Percentiles rank a stretch among this genome's conserved stretches.
Conservation (phyloP, 73 alveolate species). For the Paramecium sexaurelia region DNA sequence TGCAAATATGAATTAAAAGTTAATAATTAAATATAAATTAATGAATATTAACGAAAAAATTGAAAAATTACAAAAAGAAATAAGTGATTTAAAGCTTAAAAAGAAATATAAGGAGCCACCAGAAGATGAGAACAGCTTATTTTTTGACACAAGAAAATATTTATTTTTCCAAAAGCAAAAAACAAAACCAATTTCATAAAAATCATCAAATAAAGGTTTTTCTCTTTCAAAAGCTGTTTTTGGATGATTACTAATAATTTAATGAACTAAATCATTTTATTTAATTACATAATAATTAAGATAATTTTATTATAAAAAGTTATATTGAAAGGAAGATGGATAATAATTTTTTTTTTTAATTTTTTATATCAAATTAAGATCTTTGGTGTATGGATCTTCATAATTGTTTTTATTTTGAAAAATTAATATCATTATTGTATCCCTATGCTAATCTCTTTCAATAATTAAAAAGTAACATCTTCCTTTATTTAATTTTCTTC, state of each 20-base stretch:
- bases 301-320: no score
- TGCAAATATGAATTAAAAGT: not conserved
- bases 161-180: not conserved
- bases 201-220: not conserved
- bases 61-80: slow-evolving; percentile 31
- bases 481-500: not conserved
- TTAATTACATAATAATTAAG: no score
- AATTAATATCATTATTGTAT: not conserved
- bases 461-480: not conserved
- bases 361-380: slow-evolving; percentile 36
- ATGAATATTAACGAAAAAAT: slow-evolving; percentile 51
- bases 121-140: not conserved
- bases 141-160: not conserved
- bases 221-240: slow-evolving; percentile 40
- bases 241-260: not conserved
- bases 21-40: not conserved
- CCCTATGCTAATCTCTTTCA: not conserved
- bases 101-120: slow-evolving; percentile 11
- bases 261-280: not conserved
- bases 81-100: not conserved
- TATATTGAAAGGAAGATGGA: no score
- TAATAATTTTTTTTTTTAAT: no score
- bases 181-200: not conserved
- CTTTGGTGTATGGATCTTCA: not conserved
- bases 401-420: not conserved